Evolutionary conservation across 371 early-diverging fungal genomes (phyloP), one percentile per base, ranked within the genome.

Genomic region (Paraphysoderma sedebokerense): DNA sequence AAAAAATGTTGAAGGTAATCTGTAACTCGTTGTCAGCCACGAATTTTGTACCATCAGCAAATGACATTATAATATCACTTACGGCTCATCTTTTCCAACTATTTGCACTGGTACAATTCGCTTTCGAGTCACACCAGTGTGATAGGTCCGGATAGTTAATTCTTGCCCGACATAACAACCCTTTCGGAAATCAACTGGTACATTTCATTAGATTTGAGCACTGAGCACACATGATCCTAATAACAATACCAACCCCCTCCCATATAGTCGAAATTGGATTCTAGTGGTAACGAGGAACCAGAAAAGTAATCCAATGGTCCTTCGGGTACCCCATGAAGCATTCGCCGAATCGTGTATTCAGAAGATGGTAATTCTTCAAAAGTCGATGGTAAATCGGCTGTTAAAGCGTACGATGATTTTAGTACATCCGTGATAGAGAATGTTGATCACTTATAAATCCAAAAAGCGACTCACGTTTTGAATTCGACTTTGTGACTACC

Each of bases 101-200:
- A 67, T 27, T 41, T 85, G 76, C 6, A 92, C 71, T 4, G 97
- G 95, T 20, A 93, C 72, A 20, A 93, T 68, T 32, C 95, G 77
- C 65, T 92, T 92, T 35, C 96, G 76, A 31, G 83, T 82, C 5
- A 91, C 87, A 13, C 98, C 98, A 15, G 80, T 85, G 57, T 95
- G 93, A 48, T 91, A 78, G 7, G 92, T 96, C 38, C 96, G 76
- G 59, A 92, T 92, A 0, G 92, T 92, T 53, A 96, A 68, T 62
- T 96, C 98, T 59, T 97, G 96, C 8, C 98, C 98, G 24, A 93
- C 73, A 55, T 97, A 97, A 63, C 98, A 97, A 1, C 98, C 98
- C 65, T 97, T 97, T 47, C 74, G 66, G 65, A 91, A 95, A 61
- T 92, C 87, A 46, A 97, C 89, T 17, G 24, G 9, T 34, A 13